Evolutionary conservation across 2,329 filamentous ascomycete genomes (phyloP), one percentile per base, ranked within the genome.

Genomic region (Cordyceps cicadae): DNA sequence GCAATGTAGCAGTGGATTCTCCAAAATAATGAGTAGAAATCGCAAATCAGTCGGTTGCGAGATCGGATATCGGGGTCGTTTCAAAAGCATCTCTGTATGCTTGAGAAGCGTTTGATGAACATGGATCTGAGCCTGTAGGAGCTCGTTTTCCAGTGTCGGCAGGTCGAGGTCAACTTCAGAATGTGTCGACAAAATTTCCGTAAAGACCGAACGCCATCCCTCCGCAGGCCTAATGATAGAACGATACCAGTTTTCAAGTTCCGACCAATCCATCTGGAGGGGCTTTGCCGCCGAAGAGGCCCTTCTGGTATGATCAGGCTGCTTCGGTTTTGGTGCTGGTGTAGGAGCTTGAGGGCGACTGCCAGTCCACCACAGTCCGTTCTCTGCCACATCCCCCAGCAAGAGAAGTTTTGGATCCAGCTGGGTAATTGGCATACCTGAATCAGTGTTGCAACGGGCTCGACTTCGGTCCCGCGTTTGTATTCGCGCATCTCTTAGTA

Each of bases 301-400:
- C 24, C 43, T 55, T 50, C 49, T 37, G 9, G 51, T 17, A 34
- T 60, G 50, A 14, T 51, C 41, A 1, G 54, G 53, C n/a, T 48
- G 50, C 46, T 53, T 57, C 12, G 53, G 50, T 24, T 60, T 59
- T 19, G 59, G 55, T 17, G 32, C 54, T 34, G 48, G 34, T 5
- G 50, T 21, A 1, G 43, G 41, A 26, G 50, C 49, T 11, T 62
- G 45, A 4, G 53, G 17, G 29, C 48, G 48, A n/a, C 41, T 80
- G 1, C 87, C 88, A 52, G 87, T 86, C 89, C 89, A 93, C 90
- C 89, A 93, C 8, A 82, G 83, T 2, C 88, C 89, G 68, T 94
- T 94, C 69, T 94, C 90, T 1, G 87, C 88, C 65, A 92, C 80
- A 67, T 92, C 84, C 2, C 89, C 89, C 2, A 92, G 72, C 7